These are phyloP conservation scores for Jamesozyma hellenica DNA, from an alignment of 805 yeast species.

Conservation along the genomic window DNA sequence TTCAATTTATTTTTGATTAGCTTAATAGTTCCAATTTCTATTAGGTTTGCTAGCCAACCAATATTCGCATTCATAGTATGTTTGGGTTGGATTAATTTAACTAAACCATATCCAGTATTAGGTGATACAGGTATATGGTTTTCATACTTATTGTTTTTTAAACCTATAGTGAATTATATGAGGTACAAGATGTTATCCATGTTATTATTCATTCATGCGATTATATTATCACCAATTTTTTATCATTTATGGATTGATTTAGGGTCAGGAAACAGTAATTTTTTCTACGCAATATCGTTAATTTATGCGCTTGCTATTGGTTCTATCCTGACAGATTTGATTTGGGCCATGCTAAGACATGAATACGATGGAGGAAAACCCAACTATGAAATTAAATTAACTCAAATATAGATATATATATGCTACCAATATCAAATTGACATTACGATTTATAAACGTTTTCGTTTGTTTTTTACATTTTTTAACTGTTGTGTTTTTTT, in stretches of 20 bases:
- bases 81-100: conserved; percentile 47
- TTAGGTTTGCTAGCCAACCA: conserved; percentile 53
- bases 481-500: no score
- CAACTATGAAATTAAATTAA: conserved; percentile 33
- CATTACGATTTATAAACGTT: not conserved
- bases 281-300: conserved; percentile 87
- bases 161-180: conserved; percentile 38
- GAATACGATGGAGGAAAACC: conserved; percentile 49
- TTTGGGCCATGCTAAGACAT: conserved; percentile 66
- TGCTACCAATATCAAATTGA: not conserved
- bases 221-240: conserved; percentile 75
- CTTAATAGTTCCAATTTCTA: conserved; percentile 63
- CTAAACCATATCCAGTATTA: conserved; percentile 78
- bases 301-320: conserved; percentile 66
- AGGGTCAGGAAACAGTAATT: conserved; percentile 93
- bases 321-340: conserved; percentile 58
- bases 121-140: conserved; percentile 60
- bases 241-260: conserved; percentile 89
- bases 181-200: conserved; percentile 40
- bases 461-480: not conserved
- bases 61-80: conserved; percentile 43
- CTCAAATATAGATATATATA: conserved; percentile 34
- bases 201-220: conserved; percentile 44
- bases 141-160: conserved; percentile 38
- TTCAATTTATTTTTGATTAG: conserved; percentile 67